Conservation (phyloP, 495 filamentous ascomycete genomes). For the Penicillium arizonense region DNA sequence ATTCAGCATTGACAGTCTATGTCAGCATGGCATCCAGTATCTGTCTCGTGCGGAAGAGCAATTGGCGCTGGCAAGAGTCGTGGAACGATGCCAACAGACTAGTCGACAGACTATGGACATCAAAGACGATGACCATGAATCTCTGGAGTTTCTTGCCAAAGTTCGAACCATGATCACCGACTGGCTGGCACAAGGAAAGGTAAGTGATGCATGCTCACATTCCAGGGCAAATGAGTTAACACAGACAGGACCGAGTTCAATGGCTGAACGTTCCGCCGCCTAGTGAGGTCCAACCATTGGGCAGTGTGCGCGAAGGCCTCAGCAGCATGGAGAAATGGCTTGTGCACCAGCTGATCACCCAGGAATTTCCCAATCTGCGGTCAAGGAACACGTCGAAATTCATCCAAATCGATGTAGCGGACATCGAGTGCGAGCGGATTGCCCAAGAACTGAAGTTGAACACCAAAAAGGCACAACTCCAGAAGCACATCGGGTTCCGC, state of each 20-base stretch:
- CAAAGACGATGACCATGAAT: constrained; percentile 51
- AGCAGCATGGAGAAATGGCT: constrained; percentile 60
- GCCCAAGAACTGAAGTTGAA: constrained; percentile 35
- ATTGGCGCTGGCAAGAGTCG: constrained; percentile 28
- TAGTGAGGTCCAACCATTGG: background rate
- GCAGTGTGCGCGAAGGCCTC: constrained; percentile 20
- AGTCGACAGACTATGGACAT: constrained; percentile 42
- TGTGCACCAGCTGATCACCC: constrained; percentile 64
- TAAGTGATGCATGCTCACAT: constrained; percentile 8
- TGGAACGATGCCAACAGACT: constrained; percentile 30
- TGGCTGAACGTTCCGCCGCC: constrained; percentile 34
- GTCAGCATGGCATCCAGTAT: constrained; percentile 63
- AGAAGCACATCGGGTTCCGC: constrained; percentile 58
- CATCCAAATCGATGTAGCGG: constrained; percentile 50
- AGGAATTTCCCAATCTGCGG: constrained; percentile 58
- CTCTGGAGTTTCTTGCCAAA: constrained; percentile 53
- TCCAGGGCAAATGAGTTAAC: background rate
- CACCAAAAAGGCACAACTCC: constrained; percentile 40
- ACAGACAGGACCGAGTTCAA: constrained; percentile 14
- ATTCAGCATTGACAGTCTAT: constrained; percentile 61
- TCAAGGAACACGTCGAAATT: constrained; percentile 44
- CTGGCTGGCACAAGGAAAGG: constrained; percentile 41
- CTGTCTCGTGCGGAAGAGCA: constrained; percentile 65
- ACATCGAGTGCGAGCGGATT: constrained; percentile 47
- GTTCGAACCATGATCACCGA: constrained; percentile 48